Evolutionary conservation across 257 asterid species (phyloP), one percentile per base, ranked within the genome.

Genomic region (Schizonepeta tenuifolia): DNA sequence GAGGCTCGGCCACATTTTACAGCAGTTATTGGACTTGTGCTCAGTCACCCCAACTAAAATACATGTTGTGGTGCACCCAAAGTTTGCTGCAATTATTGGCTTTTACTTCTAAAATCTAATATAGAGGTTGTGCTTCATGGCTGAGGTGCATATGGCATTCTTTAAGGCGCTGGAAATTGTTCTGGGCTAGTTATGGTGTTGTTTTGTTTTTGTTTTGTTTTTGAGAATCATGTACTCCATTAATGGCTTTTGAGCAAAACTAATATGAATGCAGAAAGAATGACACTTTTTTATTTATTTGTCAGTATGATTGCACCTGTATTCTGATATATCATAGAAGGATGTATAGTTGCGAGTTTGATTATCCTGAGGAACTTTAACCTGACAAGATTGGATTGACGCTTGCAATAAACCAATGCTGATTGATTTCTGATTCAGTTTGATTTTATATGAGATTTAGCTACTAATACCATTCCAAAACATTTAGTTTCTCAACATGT

Each of bases 11-110:
- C 40, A 9, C 20, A 26, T 54, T 33, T 66, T 65, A 60, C 41
- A 54, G 71, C 51, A 13, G 26, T 56, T 9, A 35, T 75, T 35
- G 73, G 57, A 40, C 24, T 63, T 55, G 69, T 22, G 61, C 9
- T 56, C 62, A 31, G 9, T n/a, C 68, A 56, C 17, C 33, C 18
- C 62, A 9, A 3, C 62, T 44, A 36, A 51, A 33, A 18, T 57
- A 65, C 38, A 49, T 65, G 61, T 47, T 60, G 35, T 65, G 40
- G 49, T 20, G 67, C 11, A 13, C 21, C 11, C 38, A 2, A 35
- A 41, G 20, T 51, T 68, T 64, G 72, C 35, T 59, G 73, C 46
- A 15, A 21, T 46, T 24, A 51, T 64, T 51, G 74, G 47, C 40
- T 14, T 65, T 67, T 53, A n/a, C 72, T 20, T 54, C 28, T 38